phyloP scores from a whole-genome alignment of 192 early-diverging fungal genomes.

The Chytriomyces hyalinus region DNA sequence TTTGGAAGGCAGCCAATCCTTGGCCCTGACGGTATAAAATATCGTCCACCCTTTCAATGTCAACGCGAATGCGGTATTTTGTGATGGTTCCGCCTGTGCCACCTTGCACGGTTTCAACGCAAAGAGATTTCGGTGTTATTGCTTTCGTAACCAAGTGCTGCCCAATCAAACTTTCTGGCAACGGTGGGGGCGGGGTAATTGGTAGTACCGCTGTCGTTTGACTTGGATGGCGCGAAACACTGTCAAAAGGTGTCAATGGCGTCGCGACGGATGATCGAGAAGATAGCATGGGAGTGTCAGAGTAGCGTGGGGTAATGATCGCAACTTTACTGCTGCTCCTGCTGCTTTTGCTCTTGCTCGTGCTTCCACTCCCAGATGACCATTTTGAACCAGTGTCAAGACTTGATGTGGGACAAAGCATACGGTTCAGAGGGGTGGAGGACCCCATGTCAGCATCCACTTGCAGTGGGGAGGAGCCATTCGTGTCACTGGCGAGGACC shows the following conservation, averaged over 20 bases:
- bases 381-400: not conserved
- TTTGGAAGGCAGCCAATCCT: not conserved
- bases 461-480: too few species aligned
- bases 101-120: constrained; percentile 43
- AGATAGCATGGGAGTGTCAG: not conserved
- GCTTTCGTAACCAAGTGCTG: not conserved
- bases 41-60: constrained; percentile 58
- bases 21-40: constrained; percentile 28
- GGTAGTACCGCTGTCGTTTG: constrained; percentile 11
- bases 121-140: constrained; percentile 13
- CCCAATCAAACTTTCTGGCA: constrained; percentile 1
- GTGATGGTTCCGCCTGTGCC: constrained; percentile 41
- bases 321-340: not conserved
- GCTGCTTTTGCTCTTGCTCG: not conserved
- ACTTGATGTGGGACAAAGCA: too few species aligned
- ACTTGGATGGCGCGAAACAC: constrained; percentile 14
- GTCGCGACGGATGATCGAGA: not conserved
- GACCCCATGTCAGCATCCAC: too few species aligned
- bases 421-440: too few species aligned
- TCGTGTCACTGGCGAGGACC: constrained; percentile 3
- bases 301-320: not conserved
- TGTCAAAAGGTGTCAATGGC: constrained; percentile 1
- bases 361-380: not conserved
- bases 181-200: not conserved
- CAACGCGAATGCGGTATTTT: constrained; percentile 50